Base-by-base conservation (phyloP, 192 early-diverging fungal genomes). In the Chytriomyces confervae region DNA sequence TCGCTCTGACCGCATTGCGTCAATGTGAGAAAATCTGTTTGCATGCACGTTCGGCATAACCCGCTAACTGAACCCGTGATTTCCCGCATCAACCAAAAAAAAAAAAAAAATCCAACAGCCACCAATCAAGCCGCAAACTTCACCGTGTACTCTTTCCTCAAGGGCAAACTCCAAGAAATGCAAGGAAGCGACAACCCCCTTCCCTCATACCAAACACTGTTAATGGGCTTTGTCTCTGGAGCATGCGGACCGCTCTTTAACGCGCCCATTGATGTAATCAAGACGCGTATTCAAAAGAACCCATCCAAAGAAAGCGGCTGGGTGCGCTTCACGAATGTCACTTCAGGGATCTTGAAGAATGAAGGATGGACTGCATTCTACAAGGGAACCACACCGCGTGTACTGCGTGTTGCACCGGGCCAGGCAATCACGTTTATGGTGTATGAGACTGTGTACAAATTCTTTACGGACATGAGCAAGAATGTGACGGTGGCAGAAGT, bases 71-170 rank as follows among this genome's bases (percentile, higher is more conserved):
- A 18, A 20, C n/a, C 23, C 48, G 11, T 68, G 7, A n/a, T 13
- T 68, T 68, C 18, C 23, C 66, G 20, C 13, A 60, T 18, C 0
- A 60, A 20, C 13, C 0, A 20, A 60, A 60, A 60, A 60, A 60
- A 60, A 60, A 60, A 20, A 45, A 24, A 1, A 0, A 57, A 79
- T 78, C 8, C 1, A 61, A 8, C 69, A 92, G 94, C 93, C 51
- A 97, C 94, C 70, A 99, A 99, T 89, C 97, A 99, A 82, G 97
- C 96, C 62, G 97, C 94, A 80, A 99, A 99, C 89, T 99, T 99
- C 83, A 97, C 97, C 2, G 94, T 94, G 24, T 99, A 97, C 86
- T 94, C 96, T 64, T 94, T 94, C 80, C 88, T 99, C 80, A 97
- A 97, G 85, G 90, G 88, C 20, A 83, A 88, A 36, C 91, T 94